Conservation (phyloP, 192 early-diverging fungal genomes). For the Coemansia sp. region DNA sequence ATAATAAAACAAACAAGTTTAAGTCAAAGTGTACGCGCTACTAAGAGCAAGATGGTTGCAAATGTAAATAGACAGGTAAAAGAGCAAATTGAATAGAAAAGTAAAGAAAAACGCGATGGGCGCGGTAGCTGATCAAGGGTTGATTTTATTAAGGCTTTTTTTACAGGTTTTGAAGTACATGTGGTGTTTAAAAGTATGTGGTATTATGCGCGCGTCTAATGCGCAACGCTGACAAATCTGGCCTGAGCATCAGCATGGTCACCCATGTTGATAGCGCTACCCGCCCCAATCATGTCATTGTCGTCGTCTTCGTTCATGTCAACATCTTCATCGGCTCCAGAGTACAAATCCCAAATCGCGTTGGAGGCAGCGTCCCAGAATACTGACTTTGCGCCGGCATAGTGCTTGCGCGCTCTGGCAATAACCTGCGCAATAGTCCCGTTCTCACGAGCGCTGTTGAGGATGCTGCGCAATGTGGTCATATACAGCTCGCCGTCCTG, state of each 20-base stretch:
- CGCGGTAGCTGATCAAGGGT: neutral
- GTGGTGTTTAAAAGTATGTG: neutral
- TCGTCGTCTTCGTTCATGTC: conserved; percentile 4
- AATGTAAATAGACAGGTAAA: neutral
- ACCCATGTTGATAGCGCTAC: neutral
- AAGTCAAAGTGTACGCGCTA: neutral
- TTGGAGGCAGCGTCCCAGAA: conserved; percentile 30
- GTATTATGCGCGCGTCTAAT: neutral
- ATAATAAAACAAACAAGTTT: neutral
- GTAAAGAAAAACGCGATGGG: neutral
- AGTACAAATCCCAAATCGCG: conserved; percentile 34
- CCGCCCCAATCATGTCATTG: neutral
- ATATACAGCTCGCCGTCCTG: conserved; percentile 40
- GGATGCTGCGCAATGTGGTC: conserved; percentile 38
- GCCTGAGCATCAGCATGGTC: conserved; percentile 10
- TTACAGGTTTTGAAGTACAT: conserved; percentile 7
- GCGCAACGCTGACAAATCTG: conserved; percentile 6
- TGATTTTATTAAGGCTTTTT: conserved; percentile 6
- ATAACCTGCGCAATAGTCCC: conserved; percentile 20
- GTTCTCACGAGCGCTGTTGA: conserved; percentile 27
- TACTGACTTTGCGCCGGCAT: conserved; percentile 5
- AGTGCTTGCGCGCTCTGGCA: conserved; percentile 16
- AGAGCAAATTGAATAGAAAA: neutral
- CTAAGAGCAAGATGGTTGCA: neutral
- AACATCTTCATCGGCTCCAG: conserved; percentile 15